A percentile compares a stretch with the other conserved stretches of the same genome.
Evolutionary conservation across 352 stramenopile species (phyloP).

Genomic region (Aphanomyces euteiches): DNA sequence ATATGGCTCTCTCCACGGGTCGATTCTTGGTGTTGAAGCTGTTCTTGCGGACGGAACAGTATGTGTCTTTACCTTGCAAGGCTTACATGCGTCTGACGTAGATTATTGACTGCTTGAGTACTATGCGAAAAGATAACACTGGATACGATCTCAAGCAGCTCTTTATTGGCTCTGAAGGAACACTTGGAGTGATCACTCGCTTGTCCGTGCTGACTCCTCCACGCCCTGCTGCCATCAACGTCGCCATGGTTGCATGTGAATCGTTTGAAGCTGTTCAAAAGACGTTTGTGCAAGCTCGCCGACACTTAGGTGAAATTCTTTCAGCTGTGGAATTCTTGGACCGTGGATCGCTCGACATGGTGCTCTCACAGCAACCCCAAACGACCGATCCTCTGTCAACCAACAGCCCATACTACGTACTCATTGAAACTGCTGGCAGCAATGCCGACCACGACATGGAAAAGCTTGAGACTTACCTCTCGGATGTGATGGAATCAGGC

Average conservation of each 20-base stretch:
- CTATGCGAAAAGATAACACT: constrained; percentile 97
- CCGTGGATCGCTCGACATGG: constrained; percentile 80
- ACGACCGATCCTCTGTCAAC: constrained; percentile 64
- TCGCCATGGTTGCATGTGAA: constrained; percentile 88
- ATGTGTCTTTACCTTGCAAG: not conserved
- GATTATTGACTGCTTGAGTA: constrained; percentile 87
- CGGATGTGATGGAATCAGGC: constrained; percentile 62
- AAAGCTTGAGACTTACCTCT: constrained; percentile 86
- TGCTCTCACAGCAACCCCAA: constrained; percentile 59
- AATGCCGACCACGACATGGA: constrained; percentile 88
- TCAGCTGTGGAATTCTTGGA: constrained; percentile 97
- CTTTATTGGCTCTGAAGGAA: constrained; percentile 96
- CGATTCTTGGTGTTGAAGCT: constrained; percentile 92
- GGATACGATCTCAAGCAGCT: constrained; percentile 97
- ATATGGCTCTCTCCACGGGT: constrained; percentile 93
- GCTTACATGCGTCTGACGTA: not conserved
- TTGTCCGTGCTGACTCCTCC: constrained; percentile 79
- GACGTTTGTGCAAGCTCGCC: constrained; percentile 79
- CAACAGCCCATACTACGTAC: constrained; percentile 86
- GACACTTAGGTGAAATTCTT: constrained; percentile 90
- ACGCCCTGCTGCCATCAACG: constrained; percentile 70
- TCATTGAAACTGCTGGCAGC: constrained; percentile 95
- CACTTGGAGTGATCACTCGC: constrained; percentile 93
- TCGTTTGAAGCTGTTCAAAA: constrained; percentile 82
- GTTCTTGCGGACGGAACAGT: constrained; percentile 90